These are phyloP conservation scores for Paramecium bursaria DNA, from an alignment of 73 alveolate species.

Conservation along the genomic window DNA sequence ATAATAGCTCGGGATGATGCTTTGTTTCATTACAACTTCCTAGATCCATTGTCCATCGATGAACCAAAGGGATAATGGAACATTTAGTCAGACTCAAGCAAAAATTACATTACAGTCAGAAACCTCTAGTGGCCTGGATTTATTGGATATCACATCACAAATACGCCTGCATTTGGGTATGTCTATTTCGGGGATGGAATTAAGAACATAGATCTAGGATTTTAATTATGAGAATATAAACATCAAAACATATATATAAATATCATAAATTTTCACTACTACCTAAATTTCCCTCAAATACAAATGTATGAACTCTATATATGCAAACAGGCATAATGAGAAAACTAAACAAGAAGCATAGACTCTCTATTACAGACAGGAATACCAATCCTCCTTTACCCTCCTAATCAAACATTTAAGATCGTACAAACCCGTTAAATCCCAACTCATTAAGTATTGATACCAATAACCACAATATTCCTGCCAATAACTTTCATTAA, in stretches of 20 bases:
- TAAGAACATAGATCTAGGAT: conserved; percentile 93
- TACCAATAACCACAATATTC: background rate
- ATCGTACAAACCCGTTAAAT: conserved; percentile 43
- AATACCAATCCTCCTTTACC: conserved; percentile 53
- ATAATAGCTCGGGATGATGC: conserved; percentile 93
- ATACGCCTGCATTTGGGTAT: conserved; percentile 86
- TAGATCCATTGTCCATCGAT: conserved; percentile 82
- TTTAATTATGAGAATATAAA: conserved; percentile 64
- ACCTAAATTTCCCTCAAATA: background rate
- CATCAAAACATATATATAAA: background rate
- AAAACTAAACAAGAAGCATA: conserved; percentile 25
- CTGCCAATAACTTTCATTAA: conserved; percentile 28
- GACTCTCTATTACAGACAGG: conserved; percentile 24
- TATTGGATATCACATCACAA: conserved; percentile 89
- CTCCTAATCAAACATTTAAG: background rate
- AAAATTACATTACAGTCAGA: conserved; percentile 74
- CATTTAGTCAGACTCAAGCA: conserved; percentile 82
- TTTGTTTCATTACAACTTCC: conserved; percentile 79
- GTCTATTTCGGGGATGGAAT: conserved; percentile 95
- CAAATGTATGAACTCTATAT: conserved; percentile 15
- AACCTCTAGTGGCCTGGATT: conserved; percentile 94
- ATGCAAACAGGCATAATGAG: conserved; percentile 4
- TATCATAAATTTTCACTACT: conserved; percentile 5
- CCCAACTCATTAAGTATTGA: conserved; percentile 24
- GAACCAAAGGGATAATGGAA: conserved; percentile 87